A percentile compares a stretch with the other conserved stretches of the same genome.
These are phyloP conservation scores for Tieghemostelium lacteum DNA, from an alignment of 78 protist genomes.

Conservation along the genomic window DNA sequence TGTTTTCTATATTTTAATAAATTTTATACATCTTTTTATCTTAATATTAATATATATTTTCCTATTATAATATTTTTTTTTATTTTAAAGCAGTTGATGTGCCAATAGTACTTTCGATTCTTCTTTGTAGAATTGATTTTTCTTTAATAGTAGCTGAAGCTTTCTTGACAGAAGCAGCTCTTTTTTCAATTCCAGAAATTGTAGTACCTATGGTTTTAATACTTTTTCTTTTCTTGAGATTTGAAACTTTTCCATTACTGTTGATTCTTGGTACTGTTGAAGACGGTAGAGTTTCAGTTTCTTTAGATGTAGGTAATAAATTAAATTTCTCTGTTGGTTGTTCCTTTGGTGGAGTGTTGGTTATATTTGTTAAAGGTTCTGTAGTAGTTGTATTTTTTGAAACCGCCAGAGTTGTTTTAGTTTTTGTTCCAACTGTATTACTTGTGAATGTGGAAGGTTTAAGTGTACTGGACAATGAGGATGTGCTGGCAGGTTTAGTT, in stretches of 20 bases:
- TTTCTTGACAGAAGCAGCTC: neutral
- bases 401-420: constrained; percentile 32
- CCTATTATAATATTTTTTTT: too few relatives aligned
- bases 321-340: neutral
- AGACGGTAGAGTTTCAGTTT: too few relatives aligned
- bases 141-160: constrained; percentile 8
- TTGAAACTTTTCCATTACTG: neutral
- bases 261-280: constrained; percentile 29
- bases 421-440: constrained; percentile 5
- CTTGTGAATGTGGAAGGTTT: neutral
- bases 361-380: neutral
- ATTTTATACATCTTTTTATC: too few relatives aligned
- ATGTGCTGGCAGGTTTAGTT: neutral
- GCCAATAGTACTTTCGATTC: too few relatives aligned
- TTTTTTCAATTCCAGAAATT: constrained; percentile 36
- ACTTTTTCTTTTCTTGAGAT: constrained; percentile 38
- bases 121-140: too few relatives aligned
- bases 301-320: neutral
- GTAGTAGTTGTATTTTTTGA: neutral
- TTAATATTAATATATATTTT: too few relatives aligned
- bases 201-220: neutral
- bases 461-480: neutral
- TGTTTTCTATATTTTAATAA: too few relatives aligned
- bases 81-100: too few relatives aligned
- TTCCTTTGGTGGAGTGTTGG: neutral